Base-by-base conservation (phyloP, 2,329 filamentous ascomycete species). In the Trichoderma aggressivum region DNA sequence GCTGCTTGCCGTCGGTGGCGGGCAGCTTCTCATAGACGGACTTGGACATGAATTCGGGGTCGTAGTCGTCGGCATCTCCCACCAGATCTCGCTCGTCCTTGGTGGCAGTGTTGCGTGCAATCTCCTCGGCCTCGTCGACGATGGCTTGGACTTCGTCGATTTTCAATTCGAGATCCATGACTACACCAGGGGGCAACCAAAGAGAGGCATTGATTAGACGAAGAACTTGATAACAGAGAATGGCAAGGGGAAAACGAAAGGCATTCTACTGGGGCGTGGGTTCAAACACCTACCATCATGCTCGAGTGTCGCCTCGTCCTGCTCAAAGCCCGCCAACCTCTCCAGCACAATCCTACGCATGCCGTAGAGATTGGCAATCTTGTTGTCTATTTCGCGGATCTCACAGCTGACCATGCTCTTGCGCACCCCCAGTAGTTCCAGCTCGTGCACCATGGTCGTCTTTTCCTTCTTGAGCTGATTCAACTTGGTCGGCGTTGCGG, bases 321-420 rank as follows among this genome's bases (percentile, higher is more conserved):
- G 91, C 82, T 99, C 96, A 73, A 98, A 83, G 2, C 88, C 89
- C 1, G 94, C 94, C 75, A 99, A 82, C 73, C 96, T 88, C 70
- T 98, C 94, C 71, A 99, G 82, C 59, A 98, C 92, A 73, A 98
- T 97, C 78, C 91, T 92, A 75, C 96, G 91, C 94, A 98, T 98
- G 73, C 90, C 93, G 76, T 94, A 91, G 69, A 99, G 85, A 80
- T 98, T 98, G 72, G 93, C 89, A 74, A 99, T 95, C 82, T 98
- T 99, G 82, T 92, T 94, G 82, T 99, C 96, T 73, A 99, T 97
- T 78, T 99, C 96, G 72, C 90, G 90, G 72, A 99, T 98, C 81
- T 99, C 96, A 74, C 93, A 92, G 77, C 94, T 96, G 75, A 94
- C 95, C 95, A 99, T 98, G 78, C 96, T 97, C 82, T 99, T 99